These are phyloP conservation scores for Senecio squalidus DNA, from an alignment of 140 eudicot genomes.

Conservation along the genomic window DNA sequence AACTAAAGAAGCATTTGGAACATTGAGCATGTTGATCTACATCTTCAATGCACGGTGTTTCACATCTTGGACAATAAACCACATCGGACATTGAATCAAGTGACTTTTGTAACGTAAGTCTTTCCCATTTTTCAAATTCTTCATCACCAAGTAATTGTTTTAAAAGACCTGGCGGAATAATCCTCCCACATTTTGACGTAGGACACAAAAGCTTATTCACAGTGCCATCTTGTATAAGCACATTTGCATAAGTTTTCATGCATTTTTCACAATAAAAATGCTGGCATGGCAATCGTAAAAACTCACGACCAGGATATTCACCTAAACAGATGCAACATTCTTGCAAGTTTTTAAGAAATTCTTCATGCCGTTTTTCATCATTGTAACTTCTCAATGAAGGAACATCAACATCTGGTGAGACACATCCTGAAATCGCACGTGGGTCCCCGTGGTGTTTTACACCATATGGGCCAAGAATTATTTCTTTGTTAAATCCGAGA, in stretches of 20 bases:
- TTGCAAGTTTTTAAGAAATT: slow-evolving; percentile 60
- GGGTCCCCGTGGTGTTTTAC: slow-evolving; percentile 36
- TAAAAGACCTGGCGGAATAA: slow-evolving; percentile 70
- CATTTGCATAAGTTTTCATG: slow-evolving; percentile 59
- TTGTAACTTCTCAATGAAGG: slow-evolving; percentile 68
- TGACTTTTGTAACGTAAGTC: slow-evolving; percentile 58
- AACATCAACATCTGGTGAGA: slow-evolving; percentile 71
- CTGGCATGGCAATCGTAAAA: slow-evolving; percentile 75
- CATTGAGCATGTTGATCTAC: slow-evolving; percentile 88
- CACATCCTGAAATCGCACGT: slow-evolving; percentile 69
- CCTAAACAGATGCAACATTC: slow-evolving; percentile 82
- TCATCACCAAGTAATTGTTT: slow-evolving; percentile 61
- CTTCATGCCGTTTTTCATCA: slow-evolving; percentile 53
- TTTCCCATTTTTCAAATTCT: slow-evolving; percentile 82
- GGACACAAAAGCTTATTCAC: slow-evolving; percentile 68
- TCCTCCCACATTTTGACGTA: slow-evolving; percentile 64
- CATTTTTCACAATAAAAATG: slow-evolving; percentile 86
- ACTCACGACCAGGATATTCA: slow-evolving; percentile 63
- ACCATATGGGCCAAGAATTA: slow-evolving; percentile 72
- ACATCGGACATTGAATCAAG: slow-evolving; percentile 90
- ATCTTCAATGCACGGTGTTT: slow-evolving; percentile 79
- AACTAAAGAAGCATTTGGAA: slow-evolving; percentile 76
- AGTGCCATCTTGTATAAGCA: slow-evolving; percentile 68
- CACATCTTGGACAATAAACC: slow-evolving; percentile 91
- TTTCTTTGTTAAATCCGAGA: slow-evolving; percentile 55